These are phyloP conservation scores for Cercophora samala DNA, from an alignment of 495 filamentous ascomycete genomes.

Conservation along the genomic window DNA sequence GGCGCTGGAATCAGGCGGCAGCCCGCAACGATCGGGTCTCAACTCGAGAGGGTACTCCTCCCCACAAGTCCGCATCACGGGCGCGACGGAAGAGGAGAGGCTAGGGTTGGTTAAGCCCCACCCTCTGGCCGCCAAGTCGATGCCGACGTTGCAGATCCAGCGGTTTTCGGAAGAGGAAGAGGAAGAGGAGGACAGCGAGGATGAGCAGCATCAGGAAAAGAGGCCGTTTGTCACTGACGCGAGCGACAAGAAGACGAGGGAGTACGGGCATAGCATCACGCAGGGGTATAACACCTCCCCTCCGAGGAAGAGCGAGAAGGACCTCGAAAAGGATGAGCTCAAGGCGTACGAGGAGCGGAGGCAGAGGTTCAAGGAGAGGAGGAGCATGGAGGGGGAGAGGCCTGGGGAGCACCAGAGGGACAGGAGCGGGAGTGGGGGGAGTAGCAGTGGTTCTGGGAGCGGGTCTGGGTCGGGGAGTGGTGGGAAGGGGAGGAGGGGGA, in stretches of 20 bases:
- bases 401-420: not conserved
- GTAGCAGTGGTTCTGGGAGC: not conserved
- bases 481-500: not conserved
- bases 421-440: not conserved
- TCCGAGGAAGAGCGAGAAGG: slow-evolving; percentile 3
- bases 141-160: slow-evolving; percentile 38
- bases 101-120: slow-evolving; percentile 84
- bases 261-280: slow-evolving; percentile 45
- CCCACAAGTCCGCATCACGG: slow-evolving; percentile 40
- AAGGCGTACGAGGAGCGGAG: slow-evolving; percentile 13
- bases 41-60: slow-evolving; percentile 48
- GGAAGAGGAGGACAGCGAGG: slow-evolving; percentile 36
- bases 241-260: slow-evolving; percentile 33
- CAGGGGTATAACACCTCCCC: slow-evolving; percentile 9
- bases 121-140: slow-evolving; percentile 45
- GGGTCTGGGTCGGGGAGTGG: not conserved
- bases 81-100: slow-evolving; percentile 81
- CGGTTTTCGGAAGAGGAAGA: slow-evolving; percentile 12
- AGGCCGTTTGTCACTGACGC: slow-evolving; percentile 8
- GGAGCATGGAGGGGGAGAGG: not conserved
- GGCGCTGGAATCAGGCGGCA: slow-evolving; percentile 24
- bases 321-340: slow-evolving; percentile 6
- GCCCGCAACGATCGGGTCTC: slow-evolving; percentile 36
- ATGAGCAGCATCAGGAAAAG: slow-evolving; percentile 33
- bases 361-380: slow-evolving; percentile 13